Evolutionary conservation across 2,329 filamentous ascomycete species (phyloP).

Genomic region (Botrytis pseudocinerea): DNA sequence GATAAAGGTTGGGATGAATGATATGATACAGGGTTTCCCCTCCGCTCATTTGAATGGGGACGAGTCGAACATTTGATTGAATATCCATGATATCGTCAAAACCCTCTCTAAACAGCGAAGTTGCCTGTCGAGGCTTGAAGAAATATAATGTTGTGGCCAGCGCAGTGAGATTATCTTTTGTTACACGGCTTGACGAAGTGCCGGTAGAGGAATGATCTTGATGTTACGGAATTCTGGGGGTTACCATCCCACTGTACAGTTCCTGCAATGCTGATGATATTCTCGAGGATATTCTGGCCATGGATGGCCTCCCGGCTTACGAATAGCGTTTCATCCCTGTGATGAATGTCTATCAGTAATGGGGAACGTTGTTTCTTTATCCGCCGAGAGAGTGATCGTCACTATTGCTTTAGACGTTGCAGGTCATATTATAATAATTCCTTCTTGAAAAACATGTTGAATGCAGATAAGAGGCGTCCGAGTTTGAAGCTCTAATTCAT

Average conservation of each 20-base stretch:
- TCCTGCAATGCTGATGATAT: slow-evolving; percentile 22
- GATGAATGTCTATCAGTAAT: slow-evolving; percentile 13
- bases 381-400: background rate
- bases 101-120: slow-evolving; percentile 23
- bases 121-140: slow-evolving; percentile 19
- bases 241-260: slow-evolving; percentile 19
- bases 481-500: background rate
- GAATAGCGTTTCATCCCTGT: slow-evolving; percentile 22
- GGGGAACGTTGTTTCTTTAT: background rate
- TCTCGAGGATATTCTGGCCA: slow-evolving; percentile 9
- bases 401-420: slow-evolving; percentile 7
- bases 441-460: background rate
- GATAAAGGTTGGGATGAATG: slow-evolving; percentile 36
- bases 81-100: slow-evolving; percentile 12
- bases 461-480: background rate
- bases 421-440: background rate
- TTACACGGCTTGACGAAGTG: slow-evolving; percentile 19
- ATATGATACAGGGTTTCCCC: slow-evolving; percentile 36
- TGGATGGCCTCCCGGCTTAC: slow-evolving; percentile 8
- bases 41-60: slow-evolving; percentile 24
- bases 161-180: slow-evolving; percentile 22
- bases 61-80: slow-evolving; percentile 9
- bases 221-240: slow-evolving; percentile 18
- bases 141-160: slow-evolving; percentile 20
- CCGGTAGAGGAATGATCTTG: slow-evolving; percentile 17